Base-by-base conservation (phyloP, 2,329 filamentous ascomycete genomes). In the Penicillium glabrum region DNA sequence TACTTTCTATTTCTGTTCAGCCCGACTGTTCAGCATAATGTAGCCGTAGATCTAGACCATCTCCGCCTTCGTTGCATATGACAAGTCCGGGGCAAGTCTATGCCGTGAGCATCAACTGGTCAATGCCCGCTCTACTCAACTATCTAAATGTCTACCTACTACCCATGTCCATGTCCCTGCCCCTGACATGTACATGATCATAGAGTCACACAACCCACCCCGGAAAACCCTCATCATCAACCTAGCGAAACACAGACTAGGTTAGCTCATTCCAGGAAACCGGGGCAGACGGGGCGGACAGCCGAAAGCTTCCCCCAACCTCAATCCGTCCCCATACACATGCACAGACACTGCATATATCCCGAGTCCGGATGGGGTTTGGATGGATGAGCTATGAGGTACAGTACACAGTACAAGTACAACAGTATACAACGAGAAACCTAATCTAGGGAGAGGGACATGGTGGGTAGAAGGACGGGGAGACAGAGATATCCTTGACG, bases 1-100 rank as follows among this genome's bases (percentile, higher is more conserved):
- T 61, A 61, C 59, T 64, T 61, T 63, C 39, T 65, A 58, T 65
- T 64, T 61, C 57, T 60, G 54, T 65, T 63, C 62, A 64, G 45
- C 27, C 8, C 10, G 33, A n/a, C 31, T 49, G 47, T 26, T 50
- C 35, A 39, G 33, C 24, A 29, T 41, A 50, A 39, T 27, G 47
- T 41, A 50, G 47, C 6, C 24, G 16, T 46, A 27, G 43, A 26
- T 46, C 21, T 29, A 46, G 23, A 46, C 14, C 43, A 39, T n/a
- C 35, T 39, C n/a, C 26, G 43, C 11, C 24, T 5, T 7, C 14
- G 31, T 33, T 16, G 11, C 14, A 16, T 39, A 19, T n/a, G 33
- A 29, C 14, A 9, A 41, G 5, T 41, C 39, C 39, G 39, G 39
- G 39, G 39, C 10, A 41, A 23, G 5, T 13, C 39, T 23, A 14